phyloP scores from a whole-genome alignment of 139 green algal species.

The Axilococcus clingmanii region DNA sequence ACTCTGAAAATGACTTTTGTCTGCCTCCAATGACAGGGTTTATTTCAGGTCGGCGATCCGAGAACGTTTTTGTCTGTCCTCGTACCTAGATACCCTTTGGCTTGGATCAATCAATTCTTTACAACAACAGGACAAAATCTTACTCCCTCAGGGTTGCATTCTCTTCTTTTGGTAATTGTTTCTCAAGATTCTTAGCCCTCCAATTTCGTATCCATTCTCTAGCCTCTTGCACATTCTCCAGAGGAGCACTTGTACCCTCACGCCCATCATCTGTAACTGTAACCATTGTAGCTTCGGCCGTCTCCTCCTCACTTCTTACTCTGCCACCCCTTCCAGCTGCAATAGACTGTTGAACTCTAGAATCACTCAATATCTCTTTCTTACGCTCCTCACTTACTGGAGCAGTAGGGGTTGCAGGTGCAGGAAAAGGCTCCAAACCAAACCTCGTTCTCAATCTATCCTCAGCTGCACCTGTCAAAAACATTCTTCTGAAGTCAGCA shows the following conservation, averaged over 20 bases:
- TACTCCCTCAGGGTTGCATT: too few species aligned
- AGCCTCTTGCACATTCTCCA: constrained; percentile 11
- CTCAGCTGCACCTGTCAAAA: constrained; percentile 29
- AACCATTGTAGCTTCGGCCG: constrained; percentile 13
- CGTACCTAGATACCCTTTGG: too few species aligned
- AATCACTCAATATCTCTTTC: constrained; percentile 49
- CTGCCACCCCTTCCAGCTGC: constrained; percentile 21
- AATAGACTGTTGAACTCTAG: constrained; percentile 9
- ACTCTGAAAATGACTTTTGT: too few species aligned
- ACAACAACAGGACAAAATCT: too few species aligned
- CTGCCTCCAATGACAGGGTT: too few species aligned
- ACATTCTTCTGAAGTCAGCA: constrained; percentile 36
- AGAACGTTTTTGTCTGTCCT: too few species aligned
- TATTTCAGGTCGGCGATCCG: too few species aligned
- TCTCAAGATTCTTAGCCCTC: constrained; percentile 26
- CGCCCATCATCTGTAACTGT: constrained; percentile 13
- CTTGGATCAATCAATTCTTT: too few species aligned
- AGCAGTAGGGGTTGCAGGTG: constrained; percentile 45
- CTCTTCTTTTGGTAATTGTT: constrained; percentile 11
- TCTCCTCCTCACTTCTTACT: constrained; percentile 23
- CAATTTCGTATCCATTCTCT: constrained; percentile 32
- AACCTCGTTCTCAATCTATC: constrained; percentile 50
- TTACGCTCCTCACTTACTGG: constrained; percentile 50
- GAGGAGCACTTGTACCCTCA: not conserved
- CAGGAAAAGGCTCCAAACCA: constrained; percentile 58